Conservation (phyloP, 2,329 filamentous ascomycete species). For the Zymoseptoria tritici region DNA sequence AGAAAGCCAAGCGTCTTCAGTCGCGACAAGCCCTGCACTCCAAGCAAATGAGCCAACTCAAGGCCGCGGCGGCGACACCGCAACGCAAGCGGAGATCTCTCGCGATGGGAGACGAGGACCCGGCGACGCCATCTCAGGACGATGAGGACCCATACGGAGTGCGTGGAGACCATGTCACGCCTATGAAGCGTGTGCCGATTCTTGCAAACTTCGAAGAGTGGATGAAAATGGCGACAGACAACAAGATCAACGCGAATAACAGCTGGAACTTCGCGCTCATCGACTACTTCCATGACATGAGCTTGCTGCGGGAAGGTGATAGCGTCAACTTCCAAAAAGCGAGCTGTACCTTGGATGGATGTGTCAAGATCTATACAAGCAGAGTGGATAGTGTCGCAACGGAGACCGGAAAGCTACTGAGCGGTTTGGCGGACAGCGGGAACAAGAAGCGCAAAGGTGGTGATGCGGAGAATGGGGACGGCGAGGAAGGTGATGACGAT, state of each 20-base stretch:
- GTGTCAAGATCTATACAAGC: conserved; percentile 98
- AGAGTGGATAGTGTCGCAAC: conserved; percentile 96
- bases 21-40: conserved; percentile 84
- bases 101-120: conserved; percentile 34
- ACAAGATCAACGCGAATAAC: conserved; percentile 91
- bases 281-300: conserved; percentile 99
- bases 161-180: conserved; percentile 71
- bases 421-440: conserved; percentile 81
- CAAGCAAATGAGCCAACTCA: conserved; percentile 85
- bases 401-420: conserved; percentile 90
- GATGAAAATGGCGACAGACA: conserved; percentile 99
- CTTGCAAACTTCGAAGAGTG: conserved; percentile 98
- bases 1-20: conserved; percentile 82
- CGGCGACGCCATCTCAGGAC: conserved; percentile 48
- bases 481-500: conserved; percentile 54
- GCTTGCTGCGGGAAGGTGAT: conserved; percentile 87
- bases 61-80: conserved; percentile 61
- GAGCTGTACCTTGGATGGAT: conserved; percentile 93
- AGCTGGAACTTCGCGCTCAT: conserved; percentile 99
- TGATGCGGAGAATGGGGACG: conserved; percentile 59
- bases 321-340: conserved; percentile 98
- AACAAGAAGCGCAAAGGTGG: conserved; percentile 42
- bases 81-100: conserved; percentile 40
- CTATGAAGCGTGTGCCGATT: conserved; percentile 92
- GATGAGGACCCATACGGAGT: conserved; percentile 39